phyloP scores from a whole-genome alignment of 495 filamentous ascomycete genomes.

The Thermochaetoides thermophila region DNA sequence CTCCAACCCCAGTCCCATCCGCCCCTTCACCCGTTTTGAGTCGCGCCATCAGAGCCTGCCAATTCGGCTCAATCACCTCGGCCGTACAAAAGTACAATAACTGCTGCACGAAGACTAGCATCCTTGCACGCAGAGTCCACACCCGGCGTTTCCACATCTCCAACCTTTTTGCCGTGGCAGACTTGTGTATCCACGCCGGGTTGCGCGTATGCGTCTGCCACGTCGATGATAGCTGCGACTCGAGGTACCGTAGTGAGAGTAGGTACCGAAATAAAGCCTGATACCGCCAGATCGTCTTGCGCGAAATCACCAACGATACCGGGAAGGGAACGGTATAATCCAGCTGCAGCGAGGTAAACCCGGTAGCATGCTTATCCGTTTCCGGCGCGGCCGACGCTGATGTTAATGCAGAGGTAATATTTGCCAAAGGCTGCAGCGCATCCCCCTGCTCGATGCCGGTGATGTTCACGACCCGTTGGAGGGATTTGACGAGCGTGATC shows the following conservation, averaged over 20 bases:
- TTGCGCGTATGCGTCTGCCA: constrained; percentile 83
- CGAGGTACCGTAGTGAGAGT: constrained; percentile 73
- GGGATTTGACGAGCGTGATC: constrained; percentile 73
- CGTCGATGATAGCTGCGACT: constrained; percentile 63
- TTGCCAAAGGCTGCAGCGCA: constrained; percentile 33
- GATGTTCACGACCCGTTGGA: constrained; percentile 92
- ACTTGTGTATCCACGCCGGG: constrained; percentile 73
- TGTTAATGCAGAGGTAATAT: too few species aligned
- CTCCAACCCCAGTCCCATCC: constrained; percentile 4
- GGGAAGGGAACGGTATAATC: constrained; percentile 94
- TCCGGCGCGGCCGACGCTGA: constrained; percentile 47
- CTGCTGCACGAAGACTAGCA: constrained; percentile 95
- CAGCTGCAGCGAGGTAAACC: constrained; percentile 82
- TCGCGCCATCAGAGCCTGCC: constrained; percentile 77
- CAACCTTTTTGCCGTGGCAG: constrained; percentile 51
- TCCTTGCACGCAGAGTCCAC: constrained; percentile 81
- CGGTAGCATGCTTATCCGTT: constrained; percentile 71
- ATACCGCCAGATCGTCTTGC: constrained; percentile 89
- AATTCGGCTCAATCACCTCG: constrained; percentile 96
- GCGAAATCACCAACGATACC: constrained; percentile 88
- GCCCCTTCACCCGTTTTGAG: constrained; percentile 47
- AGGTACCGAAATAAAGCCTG: constrained; percentile 92
- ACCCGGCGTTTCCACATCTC: constrained; percentile 88
- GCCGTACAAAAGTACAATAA: constrained; percentile 90
- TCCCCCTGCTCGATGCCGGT: constrained; percentile 85